Base-by-base conservation (phyloP, 1,139 yeast species). In the Pichia terricola region DNA sequence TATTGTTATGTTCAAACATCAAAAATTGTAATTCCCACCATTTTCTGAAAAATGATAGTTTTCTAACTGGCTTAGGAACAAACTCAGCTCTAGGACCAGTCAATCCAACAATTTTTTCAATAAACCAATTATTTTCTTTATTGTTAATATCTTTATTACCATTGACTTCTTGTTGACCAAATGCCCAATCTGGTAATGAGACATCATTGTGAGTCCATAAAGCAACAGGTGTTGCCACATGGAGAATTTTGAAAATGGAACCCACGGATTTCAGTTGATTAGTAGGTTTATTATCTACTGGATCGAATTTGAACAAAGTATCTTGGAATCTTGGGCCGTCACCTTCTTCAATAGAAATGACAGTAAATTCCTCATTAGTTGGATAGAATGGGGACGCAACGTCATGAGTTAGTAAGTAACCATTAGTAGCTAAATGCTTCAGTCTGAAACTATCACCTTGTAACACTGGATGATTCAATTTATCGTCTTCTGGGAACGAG, bases 381-480 rank as follows among this genome's bases (percentile, higher is more conserved):
- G 95, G 81, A 59, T 67, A 83, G 50, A 79, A 70, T 31, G 97
- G 96, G n/a, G 97, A 89, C 1, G 98, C 98, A 43, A 91, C 98
- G 62, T 91, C 99, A 61, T 91, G 99, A 30, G 98, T 79, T 54
- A 87, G 69, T 51, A 91, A 66, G 55, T 68, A 82, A 3, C 94
- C 82, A 49, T 87, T 75, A 2, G 97, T 89, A 22, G 72, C 78
- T 35, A 87, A 76, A 56, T 91, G 99, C 62, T 77, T 81, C 48
- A 91, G 70, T 66, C 96, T 81, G 46, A 94, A 68, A 26, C 75
- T 64, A 57, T 85, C 94, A 50, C 81, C 81, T 49, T 77, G 72
- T 28, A 56, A 58, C 31, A 82, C 79, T 3, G 75, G 67, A 31
- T 51, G 53, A 26, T 54, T 56, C 4, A 62, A 59, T 31, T 62